A percentile compares a stretch with the other conserved stretches of the same genome.
Conservation (phyloP, 78 protist genomes). For the Dictyostelium brefeldianum region DNA sequence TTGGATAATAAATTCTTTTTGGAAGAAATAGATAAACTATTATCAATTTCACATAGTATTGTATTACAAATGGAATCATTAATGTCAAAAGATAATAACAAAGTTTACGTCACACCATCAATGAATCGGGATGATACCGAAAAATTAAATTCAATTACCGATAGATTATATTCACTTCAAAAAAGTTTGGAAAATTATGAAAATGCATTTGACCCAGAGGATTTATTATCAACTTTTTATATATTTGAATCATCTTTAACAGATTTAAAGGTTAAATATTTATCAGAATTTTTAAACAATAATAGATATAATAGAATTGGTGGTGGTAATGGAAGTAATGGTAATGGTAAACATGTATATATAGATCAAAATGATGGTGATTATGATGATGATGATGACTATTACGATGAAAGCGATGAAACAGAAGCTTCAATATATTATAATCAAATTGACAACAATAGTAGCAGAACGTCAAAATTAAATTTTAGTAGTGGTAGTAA, state of each 20-base stretch:
- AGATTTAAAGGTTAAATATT: conserved; percentile 23
- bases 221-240: conserved; percentile 42
- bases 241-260: conserved; percentile 9
- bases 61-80: conserved; percentile 24
- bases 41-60: conserved; percentile 19
- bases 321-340: conserved; percentile 6
- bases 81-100: neutral
- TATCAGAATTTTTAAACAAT: conserved; percentile 20
- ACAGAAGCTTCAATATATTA: conserved; percentile 8
- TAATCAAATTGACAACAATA: conserved; percentile 18
- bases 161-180: conserved; percentile 16
- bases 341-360: neutral
- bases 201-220: conserved; percentile 51
- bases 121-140: neutral
- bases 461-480: neutral
- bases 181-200: conserved; percentile 20
- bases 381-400: conserved; percentile 32
- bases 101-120: neutral
- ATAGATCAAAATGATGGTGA: neutral
- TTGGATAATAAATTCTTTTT: conserved; percentile 56
- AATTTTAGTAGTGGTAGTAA: neutral
- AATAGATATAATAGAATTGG: neutral
- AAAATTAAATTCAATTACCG: conserved; percentile 1
- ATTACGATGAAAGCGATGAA: neutral
- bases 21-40: conserved; percentile 53